Evolutionary conservation across 2,329 filamentous ascomycete species (phyloP).

Genomic region (Claviceps sp.): DNA sequence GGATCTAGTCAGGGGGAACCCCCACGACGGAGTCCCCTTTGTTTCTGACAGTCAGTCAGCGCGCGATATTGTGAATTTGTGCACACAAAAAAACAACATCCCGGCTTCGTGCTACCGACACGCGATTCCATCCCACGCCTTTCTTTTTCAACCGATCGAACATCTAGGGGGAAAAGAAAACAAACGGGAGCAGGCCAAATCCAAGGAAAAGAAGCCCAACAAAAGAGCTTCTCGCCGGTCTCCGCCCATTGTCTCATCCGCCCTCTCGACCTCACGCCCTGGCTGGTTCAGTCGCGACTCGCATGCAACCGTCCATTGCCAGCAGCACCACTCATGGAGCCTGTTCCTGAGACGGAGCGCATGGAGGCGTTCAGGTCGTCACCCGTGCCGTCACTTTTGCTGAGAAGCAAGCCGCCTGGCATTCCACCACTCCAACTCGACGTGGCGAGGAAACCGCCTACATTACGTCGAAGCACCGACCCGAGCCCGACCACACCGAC

Average conservation of each 20-base stretch:
- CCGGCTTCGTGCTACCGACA: background rate
- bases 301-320: background rate
- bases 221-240: background rate
- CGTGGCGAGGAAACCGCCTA: conserved; percentile 35
- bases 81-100: no score
- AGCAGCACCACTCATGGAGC: conserved; percentile 38
- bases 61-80: no score
- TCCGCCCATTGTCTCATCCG: background rate
- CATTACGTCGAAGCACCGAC: conserved; percentile 45
- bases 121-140: no score
- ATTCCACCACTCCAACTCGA: conserved; percentile 29
- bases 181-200: background rate
- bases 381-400: conserved; percentile 37
- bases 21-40: no score
- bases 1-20: no score
- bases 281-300: background rate
- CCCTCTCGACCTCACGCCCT: background rate
- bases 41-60: no score
- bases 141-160: background rate
- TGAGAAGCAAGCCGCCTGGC: conserved; percentile 23
- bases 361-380: conserved; percentile 52
- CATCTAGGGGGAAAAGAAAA: background rate
- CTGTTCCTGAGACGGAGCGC: conserved; percentile 53
- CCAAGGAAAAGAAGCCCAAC: no score
- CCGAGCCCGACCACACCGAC: conserved; percentile 39